Base-by-base conservation (phyloP, 768 basidiomycete genomes). In the Xerocomellus amylosporus region DNA sequence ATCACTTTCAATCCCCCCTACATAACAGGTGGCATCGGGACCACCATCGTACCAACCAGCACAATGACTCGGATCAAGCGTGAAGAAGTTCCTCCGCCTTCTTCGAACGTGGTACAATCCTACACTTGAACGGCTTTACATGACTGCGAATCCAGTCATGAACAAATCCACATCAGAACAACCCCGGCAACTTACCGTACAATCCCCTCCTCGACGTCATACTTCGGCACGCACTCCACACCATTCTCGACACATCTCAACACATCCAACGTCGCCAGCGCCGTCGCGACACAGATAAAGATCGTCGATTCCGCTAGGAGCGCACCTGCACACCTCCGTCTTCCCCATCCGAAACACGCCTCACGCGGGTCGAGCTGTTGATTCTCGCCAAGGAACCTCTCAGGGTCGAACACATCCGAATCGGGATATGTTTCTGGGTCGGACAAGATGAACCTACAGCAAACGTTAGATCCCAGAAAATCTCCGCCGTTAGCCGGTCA, bases 261-360 rank as follows among this genome's bases (percentile, higher is more conserved):
- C 0, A 64, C 24, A 8, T 62, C n/a, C 36, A 54, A 26, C 5
- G 51, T 56, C 10, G 53, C 61, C 13, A 59, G 37, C 14, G 49
- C 22, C 43, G 39, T 49, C 9, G 41, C 51, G 10, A 55, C 36
- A 5, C 33, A 34, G 5, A 51, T 55, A 40, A 55, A 64, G n/a
- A 64, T 36, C 2, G 55, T 38, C 15, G 34, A n/a, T 2, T 57
- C 40, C 0, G 39, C 61, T 15, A 60, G 42, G 31, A 28, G 53
- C 6, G 5, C 13, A 42, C 63, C 50, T 0, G 54, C 50, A 44
- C 58, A 54, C 19, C 9, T 19, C 26, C 58, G 49, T 28, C 61
- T 53, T 34, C 49, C 59, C 38, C 31, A 57, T 22, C 62, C 55
- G 14, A 64, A 64, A 48, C 59, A 58, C 8, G n/a, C 45, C 8